Base-by-base conservation (phyloP, 1,284 basidiomycete genomes). In the Sporisorium sorghi region DNA sequence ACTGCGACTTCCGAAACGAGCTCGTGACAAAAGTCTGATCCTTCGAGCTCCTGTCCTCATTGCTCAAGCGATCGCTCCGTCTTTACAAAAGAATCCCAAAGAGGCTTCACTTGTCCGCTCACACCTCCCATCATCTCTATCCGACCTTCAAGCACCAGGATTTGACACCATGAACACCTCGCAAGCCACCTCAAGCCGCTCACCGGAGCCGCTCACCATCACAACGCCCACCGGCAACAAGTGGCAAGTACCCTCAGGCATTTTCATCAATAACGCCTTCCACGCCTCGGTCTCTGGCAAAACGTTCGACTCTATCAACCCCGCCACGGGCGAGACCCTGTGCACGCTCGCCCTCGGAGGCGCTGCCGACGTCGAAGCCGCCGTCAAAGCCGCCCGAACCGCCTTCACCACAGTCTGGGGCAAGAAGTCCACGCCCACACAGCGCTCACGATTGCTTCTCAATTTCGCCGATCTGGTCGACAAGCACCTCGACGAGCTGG, bases 381-480 rank as follows among this genome's bases (percentile, higher is more conserved):
- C 79, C 1, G 79, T 81, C 44, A 70, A 65, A 39, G 76, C 76
- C 14, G 78, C 78, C 2, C 65, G 74, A 28, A 65, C 70, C 26
- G 76, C 77, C 8, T 77, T 64, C 76, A 50, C 68, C 44, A 76
- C 66, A 5, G 49, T 57, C 1, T 78, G 78, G 78, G 77, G 76
- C 32, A 55, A 58, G 42, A 76, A 65, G 17, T 65, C 56, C 11
- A 62, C 59, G 11, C 67, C 65, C 5, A 53, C 54, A 3, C 65
- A 88, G 72, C 90, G 93, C 55, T 90, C 89, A 19, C 87, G 88
- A 75, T 86, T 91, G 63, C 76, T 87, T 58, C 82, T 86, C 60
- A 90, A 90, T 82, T 88, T 95, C 77, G 92, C 90, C 7, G 87
- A 89, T 42, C 86, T 92, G 46, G 90, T 96, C 86, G 90, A 92